Percentiles rank a stretch among this genome's conserved stretches.
These are phyloP conservation scores for Stenogyne calaminthoides DNA, from an alignment of 305 asterid genomes.

Conservation along the genomic window DNA sequence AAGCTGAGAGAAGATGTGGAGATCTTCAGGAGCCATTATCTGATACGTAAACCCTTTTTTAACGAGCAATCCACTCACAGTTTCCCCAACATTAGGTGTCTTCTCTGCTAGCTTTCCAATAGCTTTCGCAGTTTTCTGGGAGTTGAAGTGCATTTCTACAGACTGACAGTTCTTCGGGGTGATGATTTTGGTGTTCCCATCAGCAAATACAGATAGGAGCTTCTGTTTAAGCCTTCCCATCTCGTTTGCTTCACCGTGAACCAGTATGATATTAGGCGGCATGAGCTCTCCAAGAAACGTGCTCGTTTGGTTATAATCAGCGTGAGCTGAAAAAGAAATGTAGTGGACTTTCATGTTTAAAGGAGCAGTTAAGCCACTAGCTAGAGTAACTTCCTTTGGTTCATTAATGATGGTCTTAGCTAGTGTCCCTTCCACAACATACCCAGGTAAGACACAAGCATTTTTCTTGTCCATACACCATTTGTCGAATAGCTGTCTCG, in stretches of 20 bases:
- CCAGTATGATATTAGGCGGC: slow-evolving; percentile 96
- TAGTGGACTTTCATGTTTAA: slow-evolving; percentile 88
- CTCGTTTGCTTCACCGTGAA: slow-evolving; percentile 92
- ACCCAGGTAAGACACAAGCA: slow-evolving; percentile 91
- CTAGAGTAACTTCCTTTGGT: slow-evolving; percentile 91
- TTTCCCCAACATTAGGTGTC: slow-evolving; percentile 71
- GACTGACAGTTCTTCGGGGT: slow-evolving; percentile 96
- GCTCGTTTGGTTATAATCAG: slow-evolving; percentile 92
- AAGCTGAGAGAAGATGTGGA: slow-evolving; percentile 85
- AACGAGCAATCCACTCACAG: slow-evolving; percentile 89
- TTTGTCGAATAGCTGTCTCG: slow-evolving; percentile 91
- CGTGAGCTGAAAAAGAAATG: slow-evolving; percentile 97
- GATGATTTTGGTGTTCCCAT: slow-evolving; percentile 76
- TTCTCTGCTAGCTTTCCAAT: slow-evolving; percentile 81
- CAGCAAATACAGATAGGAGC: slow-evolving; percentile 79
- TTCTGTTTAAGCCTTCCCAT: slow-evolving; percentile 94
- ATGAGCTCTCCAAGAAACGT: slow-evolving; percentile 85
- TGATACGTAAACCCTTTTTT: slow-evolving; percentile 98
- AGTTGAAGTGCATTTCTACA: slow-evolving; percentile 90
- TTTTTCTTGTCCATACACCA: slow-evolving; percentile 96
- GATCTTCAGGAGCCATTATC: slow-evolving; percentile 95
- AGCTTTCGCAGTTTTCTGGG: slow-evolving; percentile 90
- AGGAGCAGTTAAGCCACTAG: slow-evolving; percentile 84
- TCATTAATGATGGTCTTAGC: slow-evolving; percentile 88
- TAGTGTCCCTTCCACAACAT: slow-evolving; percentile 81